These are phyloP conservation scores for Claviceps sp. DNA, from an alignment of 2,329 filamentous ascomycete genomes.

Conservation along the genomic window DNA sequence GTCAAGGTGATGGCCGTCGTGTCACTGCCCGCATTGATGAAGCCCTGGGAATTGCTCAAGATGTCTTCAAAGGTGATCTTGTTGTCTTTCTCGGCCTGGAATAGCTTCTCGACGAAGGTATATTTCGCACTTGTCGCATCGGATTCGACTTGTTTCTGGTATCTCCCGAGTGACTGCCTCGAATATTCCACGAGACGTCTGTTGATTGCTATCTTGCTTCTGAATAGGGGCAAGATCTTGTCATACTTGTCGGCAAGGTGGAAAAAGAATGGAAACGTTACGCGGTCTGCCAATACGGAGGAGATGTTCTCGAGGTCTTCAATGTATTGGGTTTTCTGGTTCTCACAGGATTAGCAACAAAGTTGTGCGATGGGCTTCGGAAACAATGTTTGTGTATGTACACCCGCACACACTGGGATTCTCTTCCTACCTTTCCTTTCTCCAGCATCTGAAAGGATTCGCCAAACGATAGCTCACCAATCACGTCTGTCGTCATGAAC, in stretches of 20 bases:
- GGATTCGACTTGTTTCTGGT: slow-evolving; percentile 12
- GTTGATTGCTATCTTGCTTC: slow-evolving; percentile 1
- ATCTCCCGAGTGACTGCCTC: slow-evolving; percentile 15
- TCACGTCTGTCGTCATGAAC: slow-evolving; percentile 40
- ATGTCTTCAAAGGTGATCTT: slow-evolving; percentile 20
- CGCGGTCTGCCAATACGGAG: slow-evolving; percentile 11
- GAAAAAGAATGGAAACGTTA: slow-evolving; percentile 16
- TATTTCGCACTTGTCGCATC: slow-evolving; percentile 11
- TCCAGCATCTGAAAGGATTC: slow-evolving; percentile 40
- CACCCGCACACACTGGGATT: too few species aligned
- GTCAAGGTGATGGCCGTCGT: slow-evolving; percentile 37
- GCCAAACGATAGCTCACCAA: slow-evolving; percentile 40
- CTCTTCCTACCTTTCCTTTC: slow-evolving; percentile 26
- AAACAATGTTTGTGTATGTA: too few species aligned
- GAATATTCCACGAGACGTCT: slow-evolving; percentile 14
- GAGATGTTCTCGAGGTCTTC: slow-evolving; percentile 21
- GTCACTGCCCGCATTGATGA: slow-evolving; percentile 38
- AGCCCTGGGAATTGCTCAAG: slow-evolving; percentile 24
- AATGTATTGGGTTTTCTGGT: slow-evolving; percentile 23
- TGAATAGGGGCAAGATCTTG: slow-evolving; percentile 12
- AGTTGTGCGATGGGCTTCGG: background rate
- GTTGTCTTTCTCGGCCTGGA: slow-evolving; percentile 19
- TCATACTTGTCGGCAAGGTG: slow-evolving; percentile 9
- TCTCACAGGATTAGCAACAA: background rate
- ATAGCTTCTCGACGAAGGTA: slow-evolving; percentile 25